Conservation (phyloP, 2,329 filamentous ascomycete species). For the Rhynchosporium secalis region DNA sequence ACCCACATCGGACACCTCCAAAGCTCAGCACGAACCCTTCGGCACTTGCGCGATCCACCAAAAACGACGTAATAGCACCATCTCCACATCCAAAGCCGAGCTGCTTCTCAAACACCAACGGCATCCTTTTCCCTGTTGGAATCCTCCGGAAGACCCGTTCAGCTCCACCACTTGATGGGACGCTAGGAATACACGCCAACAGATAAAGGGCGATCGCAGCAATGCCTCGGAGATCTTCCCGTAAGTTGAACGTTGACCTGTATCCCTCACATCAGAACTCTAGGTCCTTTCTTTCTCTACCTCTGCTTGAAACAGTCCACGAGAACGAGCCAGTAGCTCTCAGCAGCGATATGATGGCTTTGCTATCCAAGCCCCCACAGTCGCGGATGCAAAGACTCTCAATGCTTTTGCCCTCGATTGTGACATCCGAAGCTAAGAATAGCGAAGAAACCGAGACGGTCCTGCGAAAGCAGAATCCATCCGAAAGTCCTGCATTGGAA, state of each 20-base stretch:
- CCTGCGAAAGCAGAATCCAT: slow-evolving; percentile 3
- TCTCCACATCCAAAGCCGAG: background rate
- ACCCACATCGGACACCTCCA: slow-evolving; percentile 4
- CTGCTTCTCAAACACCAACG: slow-evolving; percentile 4
- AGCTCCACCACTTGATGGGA: background rate
- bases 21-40: background rate
- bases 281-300: background rate
- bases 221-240: slow-evolving; percentile 1
- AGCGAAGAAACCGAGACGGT: slow-evolving; percentile 8
- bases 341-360: slow-evolving; percentile 1
- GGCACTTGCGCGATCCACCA: background rate
- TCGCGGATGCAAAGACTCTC: slow-evolving; percentile 17
- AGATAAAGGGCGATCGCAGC: background rate
- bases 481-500: background rate
- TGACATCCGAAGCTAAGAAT: slow-evolving; percentile 13
- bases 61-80: slow-evolving; percentile 6
- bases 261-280: background rate
- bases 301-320: background rate
- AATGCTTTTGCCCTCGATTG: background rate
- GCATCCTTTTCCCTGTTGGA: slow-evolving; percentile 1
- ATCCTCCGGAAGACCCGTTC: background rate
- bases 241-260: slow-evolving; percentile 3
- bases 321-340: slow-evolving; percentile 11
- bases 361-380: slow-evolving; percentile 5
- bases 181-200: background rate